Percentiles rank a stretch among this genome's conserved stretches.
Evolutionary conservation across 2,329 filamentous ascomycete genomes (phyloP).

Genomic region (Chaetomium sp.): DNA sequence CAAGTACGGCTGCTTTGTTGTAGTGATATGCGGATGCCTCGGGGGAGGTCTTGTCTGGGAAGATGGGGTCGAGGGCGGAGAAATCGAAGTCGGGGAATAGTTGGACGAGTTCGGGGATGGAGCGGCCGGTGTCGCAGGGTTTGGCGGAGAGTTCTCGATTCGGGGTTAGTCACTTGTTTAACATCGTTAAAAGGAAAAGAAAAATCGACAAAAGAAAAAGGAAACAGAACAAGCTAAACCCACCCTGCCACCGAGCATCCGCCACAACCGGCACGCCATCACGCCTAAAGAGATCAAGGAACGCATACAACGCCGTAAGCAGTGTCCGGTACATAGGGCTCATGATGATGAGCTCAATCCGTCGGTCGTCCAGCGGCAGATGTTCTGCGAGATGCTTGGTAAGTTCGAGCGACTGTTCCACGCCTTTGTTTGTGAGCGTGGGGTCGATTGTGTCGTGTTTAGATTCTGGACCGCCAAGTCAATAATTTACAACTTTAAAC

Average conservation of each 20-base stretch:
- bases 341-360: constrained; percentile 49
- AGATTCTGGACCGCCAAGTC: neutral
- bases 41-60: constrained; percentile 54
- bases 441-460: constrained; percentile 44
- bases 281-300: constrained; percentile 51
- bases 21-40: constrained; percentile 45
- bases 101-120: constrained; percentile 34
- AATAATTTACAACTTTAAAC: too few species aligned
- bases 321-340: constrained; percentile 60
- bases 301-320: constrained; percentile 51
- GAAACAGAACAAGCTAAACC: neutral
- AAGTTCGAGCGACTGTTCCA: constrained; percentile 41
- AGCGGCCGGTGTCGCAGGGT: constrained; percentile 56
- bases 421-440: constrained; percentile 40
- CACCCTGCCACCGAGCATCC: constrained; percentile 59
- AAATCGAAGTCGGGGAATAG: constrained; percentile 54
- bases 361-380: constrained; percentile 31
- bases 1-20: constrained; percentile 44
- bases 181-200: neutral
- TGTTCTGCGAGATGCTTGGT: constrained; percentile 34
- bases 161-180: neutral
- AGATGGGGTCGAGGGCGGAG: constrained; percentile 48
- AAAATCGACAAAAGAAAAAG: too few species aligned
- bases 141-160: constrained; percentile 43
- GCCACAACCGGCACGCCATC: constrained; percentile 48